Conservation (phyloP, 805 yeast genomes). For the Myxozyma neotropica region DNA sequence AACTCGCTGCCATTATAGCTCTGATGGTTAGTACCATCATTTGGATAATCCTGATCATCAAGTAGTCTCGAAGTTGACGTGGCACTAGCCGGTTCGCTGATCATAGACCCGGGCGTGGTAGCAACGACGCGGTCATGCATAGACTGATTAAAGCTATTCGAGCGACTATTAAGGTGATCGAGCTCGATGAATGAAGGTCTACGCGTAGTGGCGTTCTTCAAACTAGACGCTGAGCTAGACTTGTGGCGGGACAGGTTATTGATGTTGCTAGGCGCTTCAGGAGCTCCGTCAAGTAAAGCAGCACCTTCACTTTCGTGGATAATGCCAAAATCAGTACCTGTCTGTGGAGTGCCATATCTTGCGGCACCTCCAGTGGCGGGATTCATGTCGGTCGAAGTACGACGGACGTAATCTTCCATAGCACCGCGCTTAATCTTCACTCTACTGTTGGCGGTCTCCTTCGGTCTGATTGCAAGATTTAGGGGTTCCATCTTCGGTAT, state of each 20-base stretch:
- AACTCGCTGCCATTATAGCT: conserved; percentile 18
- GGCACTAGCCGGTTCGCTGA: conserved; percentile 14
- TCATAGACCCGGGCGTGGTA: conserved; percentile 18
- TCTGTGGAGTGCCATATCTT: conserved; percentile 5
- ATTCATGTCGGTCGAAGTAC: conserved; percentile 26
- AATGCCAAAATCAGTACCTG: conserved; percentile 24
- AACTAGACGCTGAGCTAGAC: background rate
- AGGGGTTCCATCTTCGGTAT: conserved; percentile 51
- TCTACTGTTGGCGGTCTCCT: conserved; percentile 60
- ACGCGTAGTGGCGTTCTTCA: background rate
- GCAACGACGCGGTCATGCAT: background rate
- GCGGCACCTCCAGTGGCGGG: conserved; percentile 7
- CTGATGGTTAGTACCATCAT: background rate
- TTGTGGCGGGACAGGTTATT: background rate
- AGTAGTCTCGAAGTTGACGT: conserved; percentile 21
- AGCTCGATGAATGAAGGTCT: conserved; percentile 28
- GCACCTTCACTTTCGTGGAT: conserved; percentile 35
- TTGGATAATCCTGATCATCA: conserved; percentile 6
- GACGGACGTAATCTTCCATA: conserved; percentile 34
- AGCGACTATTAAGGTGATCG: conserved; percentile 16
- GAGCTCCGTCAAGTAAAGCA: conserved; percentile 31
- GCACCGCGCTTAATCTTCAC: conserved; percentile 59
- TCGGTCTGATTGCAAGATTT: conserved; percentile 70
- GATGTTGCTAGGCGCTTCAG: background rate
- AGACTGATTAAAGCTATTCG: background rate